Base-by-base conservation (phyloP, 805 yeast genomes). In the Yarrowia keelungensis region DNA sequence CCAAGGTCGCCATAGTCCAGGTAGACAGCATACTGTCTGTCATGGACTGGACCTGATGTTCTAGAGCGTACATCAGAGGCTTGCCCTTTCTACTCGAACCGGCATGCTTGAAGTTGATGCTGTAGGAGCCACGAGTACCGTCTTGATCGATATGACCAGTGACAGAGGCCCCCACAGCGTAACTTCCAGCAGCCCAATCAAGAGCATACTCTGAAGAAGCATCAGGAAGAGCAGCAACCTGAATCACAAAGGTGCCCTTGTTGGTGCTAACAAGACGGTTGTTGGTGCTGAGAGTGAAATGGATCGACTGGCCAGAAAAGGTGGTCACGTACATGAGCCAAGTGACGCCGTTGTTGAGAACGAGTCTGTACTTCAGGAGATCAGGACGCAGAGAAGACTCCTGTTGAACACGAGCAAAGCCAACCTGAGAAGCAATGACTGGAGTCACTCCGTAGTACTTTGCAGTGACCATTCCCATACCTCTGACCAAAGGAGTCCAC, bases 101-200 rank as follows among this genome's bases (percentile, higher is more conserved):
- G 2, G 82, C 81, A 51, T 69, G 45, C n/a, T 47, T 46, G 64
- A 56, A n/a, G 66, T 36, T 69, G 59, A 73, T 49, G 39, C 59
- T 14, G 70, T 69, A 22, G 38, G 47, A 9, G 14, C 69, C 69
- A 26, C 46, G 32, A 11, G 12, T 54, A 46, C 47, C 49, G 10
- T 43, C 49, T 69, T 72, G 36, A 12, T 67, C 56, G 69, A 71
- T 32, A 15, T 79, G 72, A 8, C 85, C 87, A 2, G 79, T 69
- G 12, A 87, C 72, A 0, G 81, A 71, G 32, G 84, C 87, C 39
- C 79, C 81, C 3, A 83, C 80, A 19, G 88, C 85, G 72, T 83
- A 89, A 59, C 82, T 80, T 9, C 92, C 93, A 1, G 91, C 90
- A 26, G 88, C 85, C 9, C 75, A 70, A 73, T 89, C 92, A 72